Evolutionary conservation across 352 stramenopile genomes (phyloP).

Genomic region (Sclerospora graminicola): DNA sequence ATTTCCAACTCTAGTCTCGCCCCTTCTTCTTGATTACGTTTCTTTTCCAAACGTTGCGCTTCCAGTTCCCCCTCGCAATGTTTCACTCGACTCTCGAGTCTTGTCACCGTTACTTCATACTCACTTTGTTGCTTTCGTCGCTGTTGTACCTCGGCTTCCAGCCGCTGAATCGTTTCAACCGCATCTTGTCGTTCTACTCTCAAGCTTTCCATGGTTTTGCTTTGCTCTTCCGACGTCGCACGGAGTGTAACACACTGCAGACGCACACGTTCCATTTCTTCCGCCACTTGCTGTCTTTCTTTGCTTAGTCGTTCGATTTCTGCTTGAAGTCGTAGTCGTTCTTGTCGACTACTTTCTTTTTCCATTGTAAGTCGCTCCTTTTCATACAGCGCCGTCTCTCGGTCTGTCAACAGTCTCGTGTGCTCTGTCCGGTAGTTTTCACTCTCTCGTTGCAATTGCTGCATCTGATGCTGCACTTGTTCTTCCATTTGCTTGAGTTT

Average conservation of each 20-base stretch:
- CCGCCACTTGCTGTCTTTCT: constrained; percentile 1
- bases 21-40: constrained; percentile 26
- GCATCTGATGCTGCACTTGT: constrained; percentile 37
- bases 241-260: constrained; percentile 48
- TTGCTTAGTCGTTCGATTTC: constrained; percentile 44
- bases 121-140: constrained; percentile 30
- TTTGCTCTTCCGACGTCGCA: constrained; percentile 43
- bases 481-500: constrained; percentile 57
- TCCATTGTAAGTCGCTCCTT: constrained; percentile 7
- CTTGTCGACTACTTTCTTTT: constrained; percentile 38
- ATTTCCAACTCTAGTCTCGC: too few species aligned
- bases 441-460: constrained; percentile 39
- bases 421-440: constrained; percentile 33
- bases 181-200: constrained; percentile 34
- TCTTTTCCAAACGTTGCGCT: constrained; percentile 16
- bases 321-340: constrained; percentile 29
- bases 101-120: constrained; percentile 30
- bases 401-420: too few species aligned
- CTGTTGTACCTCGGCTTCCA: constrained; percentile 37
- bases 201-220: constrained; percentile 33
- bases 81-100: constrained; percentile 34
- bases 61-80: constrained; percentile 29
- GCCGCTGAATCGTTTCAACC: constrained; percentile 2
- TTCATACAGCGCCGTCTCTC: too few species aligned
- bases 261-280: constrained; percentile 7